phyloP scores from a whole-genome alignment of 305 asterid species.

The Stenogyne calaminthoides region DNA sequence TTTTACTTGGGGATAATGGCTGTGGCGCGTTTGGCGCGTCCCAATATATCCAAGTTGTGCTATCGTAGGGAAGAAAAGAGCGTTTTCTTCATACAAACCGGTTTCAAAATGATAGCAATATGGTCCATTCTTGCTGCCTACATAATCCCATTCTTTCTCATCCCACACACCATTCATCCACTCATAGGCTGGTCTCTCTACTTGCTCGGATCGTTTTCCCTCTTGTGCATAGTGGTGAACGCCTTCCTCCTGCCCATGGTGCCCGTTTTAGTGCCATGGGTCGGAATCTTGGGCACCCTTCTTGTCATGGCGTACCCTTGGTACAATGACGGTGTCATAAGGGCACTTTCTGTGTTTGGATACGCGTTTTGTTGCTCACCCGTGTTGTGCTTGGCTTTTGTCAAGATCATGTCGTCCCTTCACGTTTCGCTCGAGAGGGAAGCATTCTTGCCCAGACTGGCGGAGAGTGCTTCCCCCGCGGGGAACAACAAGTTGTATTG shows the following conservation, averaged over 20 bases:
- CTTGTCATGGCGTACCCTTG: conserved; percentile 84
- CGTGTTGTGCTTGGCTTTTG: conserved; percentile 48
- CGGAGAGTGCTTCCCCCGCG: conserved; percentile 55
- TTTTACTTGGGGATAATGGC: conserved; percentile 72
- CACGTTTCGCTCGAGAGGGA: conserved; percentile 74
- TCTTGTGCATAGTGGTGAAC: conserved; percentile 57
- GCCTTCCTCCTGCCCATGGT: conserved; percentile 67
- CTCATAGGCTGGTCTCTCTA: conserved; percentile 79
- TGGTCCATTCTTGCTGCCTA: conserved; percentile 79
- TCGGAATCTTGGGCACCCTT: conserved; percentile 66
- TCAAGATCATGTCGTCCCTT: conserved; percentile 60
- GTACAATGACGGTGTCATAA: conserved; percentile 71
- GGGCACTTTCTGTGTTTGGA: conserved; percentile 72
- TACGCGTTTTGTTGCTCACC: conserved; percentile 82
- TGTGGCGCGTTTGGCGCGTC: conserved; percentile 77
- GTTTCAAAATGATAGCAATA: conserved; percentile 67
- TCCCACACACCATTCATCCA: conserved; percentile 84
- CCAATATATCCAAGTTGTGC: conserved; percentile 66
- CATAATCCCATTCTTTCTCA: conserved; percentile 61
- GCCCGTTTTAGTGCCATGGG: conserved; percentile 67
- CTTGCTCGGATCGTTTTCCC: conserved; percentile 64
- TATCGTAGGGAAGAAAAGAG: conserved; percentile 79
- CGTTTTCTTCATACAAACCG: conserved; percentile 54
- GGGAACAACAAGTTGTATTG: conserved; percentile 72
- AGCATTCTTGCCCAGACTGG: conserved; percentile 70